Conservation (phyloP, 768 basidiomycete genomes). For the Suillus variegatus region DNA sequence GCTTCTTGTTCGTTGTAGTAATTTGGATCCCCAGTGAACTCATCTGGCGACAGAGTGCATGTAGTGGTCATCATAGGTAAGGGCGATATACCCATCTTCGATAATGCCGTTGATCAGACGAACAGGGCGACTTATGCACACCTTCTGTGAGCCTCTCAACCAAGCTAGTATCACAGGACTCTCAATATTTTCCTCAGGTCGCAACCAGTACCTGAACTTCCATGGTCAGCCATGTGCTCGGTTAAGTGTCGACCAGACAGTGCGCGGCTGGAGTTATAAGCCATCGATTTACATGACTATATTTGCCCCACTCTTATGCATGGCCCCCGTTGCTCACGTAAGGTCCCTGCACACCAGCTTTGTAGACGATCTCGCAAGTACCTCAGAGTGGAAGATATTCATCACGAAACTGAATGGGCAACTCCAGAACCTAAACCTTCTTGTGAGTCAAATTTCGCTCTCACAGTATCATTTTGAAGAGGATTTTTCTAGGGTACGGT, state of each 20-base stretch:
- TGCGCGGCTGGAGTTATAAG: conserved; percentile 24
- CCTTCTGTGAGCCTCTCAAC: conserved; percentile 35
- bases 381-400: conserved; percentile 42
- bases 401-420: conserved; percentile 45
- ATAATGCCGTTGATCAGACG: conserved; percentile 1
- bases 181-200: conserved; percentile 17
- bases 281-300: conserved; percentile 38
- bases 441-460: conserved; percentile 34
- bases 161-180: no score
- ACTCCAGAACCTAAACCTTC: conserved; percentile 51
- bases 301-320: conserved; percentile 45
- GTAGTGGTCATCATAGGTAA: conserved; percentile 14
- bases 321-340: conserved; percentile 47
- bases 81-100: neutral
- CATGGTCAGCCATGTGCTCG: conserved; percentile 51
- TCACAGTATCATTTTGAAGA: neutral
- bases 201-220: conserved; percentile 44
- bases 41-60: conserved; percentile 10
- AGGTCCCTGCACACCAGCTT: conserved; percentile 44
- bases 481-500: conserved; percentile 43
- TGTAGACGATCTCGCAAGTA: conserved; percentile 45
- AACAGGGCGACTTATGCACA: conserved; percentile 45
- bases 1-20: neutral
- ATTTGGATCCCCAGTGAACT: neutral
- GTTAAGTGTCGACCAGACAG: conserved; percentile 44